Percentiles rank a stretch among this genome's conserved stretches.
phyloP scores from a whole-genome alignment of 129 eudicot species.

The Lactuca saligna region DNA sequence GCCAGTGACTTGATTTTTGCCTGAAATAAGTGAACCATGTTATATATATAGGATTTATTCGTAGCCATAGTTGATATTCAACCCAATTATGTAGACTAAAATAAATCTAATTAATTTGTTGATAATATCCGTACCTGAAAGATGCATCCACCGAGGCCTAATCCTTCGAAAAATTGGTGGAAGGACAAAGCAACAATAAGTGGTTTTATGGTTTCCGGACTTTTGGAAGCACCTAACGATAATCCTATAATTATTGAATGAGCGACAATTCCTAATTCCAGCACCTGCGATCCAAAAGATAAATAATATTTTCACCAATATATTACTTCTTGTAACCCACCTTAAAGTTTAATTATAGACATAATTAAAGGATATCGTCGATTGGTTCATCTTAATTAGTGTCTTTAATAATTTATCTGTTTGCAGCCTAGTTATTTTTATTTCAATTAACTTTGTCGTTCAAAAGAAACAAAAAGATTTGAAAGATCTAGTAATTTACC shows the following conservation, averaged over 20 bases:
- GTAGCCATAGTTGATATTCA: too few species aligned
- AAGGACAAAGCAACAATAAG: conserved; percentile 36
- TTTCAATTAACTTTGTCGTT: too few species aligned
- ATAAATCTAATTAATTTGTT: too few species aligned
- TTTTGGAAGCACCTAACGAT: conserved; percentile 33
- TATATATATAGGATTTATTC: too few species aligned
- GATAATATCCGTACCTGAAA: conserved; percentile 22
- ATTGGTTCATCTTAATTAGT: too few species aligned
- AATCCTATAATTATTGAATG: conserved; percentile 40
- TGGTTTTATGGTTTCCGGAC: conserved; percentile 36
- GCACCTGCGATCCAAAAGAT: conserved; percentile 8
- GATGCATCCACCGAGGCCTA: conserved; percentile 44
- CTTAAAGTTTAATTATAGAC: too few species aligned
- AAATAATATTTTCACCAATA: not conserved
- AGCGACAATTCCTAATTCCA: conserved; percentile 36
- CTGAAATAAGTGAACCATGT: conserved; percentile 7
- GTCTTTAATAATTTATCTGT: too few species aligned
- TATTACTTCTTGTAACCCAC: too few species aligned
- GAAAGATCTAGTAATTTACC: conserved; percentile 6
- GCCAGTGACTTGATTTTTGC: conserved; percentile 34
- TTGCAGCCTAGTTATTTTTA: too few species aligned
- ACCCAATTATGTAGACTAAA: too few species aligned
- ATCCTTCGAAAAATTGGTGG: conserved; percentile 42
- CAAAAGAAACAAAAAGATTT: too few species aligned
- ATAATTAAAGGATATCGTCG: too few species aligned